phyloP scores from a whole-genome alignment of 192 early-diverging fungal species.

The Phycomyces blakesleeanus region DNA sequence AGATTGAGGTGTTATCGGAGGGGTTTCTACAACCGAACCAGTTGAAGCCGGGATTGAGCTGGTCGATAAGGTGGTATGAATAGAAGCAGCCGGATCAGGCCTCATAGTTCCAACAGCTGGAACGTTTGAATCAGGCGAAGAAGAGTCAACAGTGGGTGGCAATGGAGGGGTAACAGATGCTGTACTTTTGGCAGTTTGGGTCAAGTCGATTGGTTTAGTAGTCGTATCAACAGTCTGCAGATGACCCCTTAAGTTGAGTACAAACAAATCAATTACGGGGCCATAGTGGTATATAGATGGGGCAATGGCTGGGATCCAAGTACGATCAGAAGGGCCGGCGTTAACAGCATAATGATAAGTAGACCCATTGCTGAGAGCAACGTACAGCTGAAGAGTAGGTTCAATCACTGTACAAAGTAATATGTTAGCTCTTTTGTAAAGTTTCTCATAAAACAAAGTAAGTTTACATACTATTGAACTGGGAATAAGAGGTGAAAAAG shows the following conservation, averaged over 20 bases:
- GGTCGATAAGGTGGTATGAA: too few relatives aligned
- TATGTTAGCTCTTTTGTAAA: too few relatives aligned
- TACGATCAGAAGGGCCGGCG: background rate
- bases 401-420: conserved; percentile 14
- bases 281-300: background rate
- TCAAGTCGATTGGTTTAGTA: too few relatives aligned
- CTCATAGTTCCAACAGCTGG: background rate
- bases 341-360: conserved; percentile 16
- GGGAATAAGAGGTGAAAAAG: conserved; percentile 22
- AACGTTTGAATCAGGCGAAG: background rate
- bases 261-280: conserved; percentile 4
- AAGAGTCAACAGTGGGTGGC: too few relatives aligned
- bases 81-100: too few relatives aligned
- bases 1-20: background rate
- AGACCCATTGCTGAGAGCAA: conserved; percentile 22
- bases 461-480: conserved; percentile 8
- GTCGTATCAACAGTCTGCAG: background rate
- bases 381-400: conserved; percentile 8
- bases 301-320: background rate
- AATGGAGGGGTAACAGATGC: too few relatives aligned
- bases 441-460: too few relatives aligned
- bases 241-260: conserved; percentile 18
- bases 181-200: too few relatives aligned
- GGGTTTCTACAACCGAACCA: too few relatives aligned
- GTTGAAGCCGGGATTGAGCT: too few relatives aligned